Evolutionary conservation across 495 filamentous ascomycete genomes (phyloP).

Genomic region (Thermothielavioides terrestris): DNA sequence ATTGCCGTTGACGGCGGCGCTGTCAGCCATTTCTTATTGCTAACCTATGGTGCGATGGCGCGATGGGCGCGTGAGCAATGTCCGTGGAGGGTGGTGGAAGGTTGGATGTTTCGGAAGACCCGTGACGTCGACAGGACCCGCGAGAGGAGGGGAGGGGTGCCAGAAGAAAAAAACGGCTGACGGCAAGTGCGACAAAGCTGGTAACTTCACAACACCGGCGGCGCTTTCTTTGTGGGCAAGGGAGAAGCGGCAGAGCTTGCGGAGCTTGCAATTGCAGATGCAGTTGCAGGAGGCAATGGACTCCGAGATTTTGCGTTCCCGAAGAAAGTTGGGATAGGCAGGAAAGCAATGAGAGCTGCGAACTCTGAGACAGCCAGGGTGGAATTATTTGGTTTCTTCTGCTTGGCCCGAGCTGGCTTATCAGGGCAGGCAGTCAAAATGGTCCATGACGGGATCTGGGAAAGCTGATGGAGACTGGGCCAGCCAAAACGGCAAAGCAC

Average conservation of each 20-base stretch:
- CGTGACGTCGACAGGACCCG: conserved; percentile 3
- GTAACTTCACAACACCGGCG: not conserved
- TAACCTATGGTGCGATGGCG: too few species aligned
- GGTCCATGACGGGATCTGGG: not conserved
- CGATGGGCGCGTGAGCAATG: conserved; percentile 4
- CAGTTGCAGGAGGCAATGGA: not conserved
- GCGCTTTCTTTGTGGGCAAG: not conserved
- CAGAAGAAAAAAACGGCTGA: not conserved
- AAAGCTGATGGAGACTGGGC: not conserved
- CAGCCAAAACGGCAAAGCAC: not conserved
- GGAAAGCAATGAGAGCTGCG: conserved; percentile 3
- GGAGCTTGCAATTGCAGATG: not conserved
- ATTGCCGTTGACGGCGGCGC: conserved; percentile 21
- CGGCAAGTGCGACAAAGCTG: not conserved
- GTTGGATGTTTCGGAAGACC: not conserved
- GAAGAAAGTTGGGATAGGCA: conserved; percentile 4
- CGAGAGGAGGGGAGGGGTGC: not conserved
- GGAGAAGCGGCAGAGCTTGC: too few species aligned
- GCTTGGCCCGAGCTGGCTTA: conserved; percentile 3
- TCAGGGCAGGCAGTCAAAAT: conserved; percentile 3
- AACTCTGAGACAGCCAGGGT: conserved; percentile 6
- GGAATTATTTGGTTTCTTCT: not conserved
- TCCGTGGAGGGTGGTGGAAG: not conserved
- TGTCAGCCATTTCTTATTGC: conserved; percentile 27
- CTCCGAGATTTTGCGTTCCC: not conserved